These are phyloP conservation scores for Magnolia officinalis DNA, from an alignment of 164 flowering plant genomes.

Conservation along the genomic window DNA sequence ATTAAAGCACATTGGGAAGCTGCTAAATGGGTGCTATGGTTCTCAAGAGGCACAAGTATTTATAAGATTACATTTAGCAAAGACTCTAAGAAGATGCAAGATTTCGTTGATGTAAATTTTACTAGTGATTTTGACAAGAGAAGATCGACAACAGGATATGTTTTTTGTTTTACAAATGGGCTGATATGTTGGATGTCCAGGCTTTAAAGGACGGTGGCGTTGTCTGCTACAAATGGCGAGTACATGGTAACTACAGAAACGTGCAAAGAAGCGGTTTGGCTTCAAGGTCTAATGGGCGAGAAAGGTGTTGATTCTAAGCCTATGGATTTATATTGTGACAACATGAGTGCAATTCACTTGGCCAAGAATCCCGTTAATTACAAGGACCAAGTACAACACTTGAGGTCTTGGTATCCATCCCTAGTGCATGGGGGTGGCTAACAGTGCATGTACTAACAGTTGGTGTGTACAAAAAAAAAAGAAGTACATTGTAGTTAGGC, in stretches of 20 bases:
- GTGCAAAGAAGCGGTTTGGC: not conserved
- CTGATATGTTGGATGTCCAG: not conserved
- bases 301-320: not conserved
- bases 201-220: not conserved
- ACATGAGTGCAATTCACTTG: not conserved
- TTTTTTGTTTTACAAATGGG: not conserved
- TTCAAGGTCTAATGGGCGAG: constrained; percentile 1
- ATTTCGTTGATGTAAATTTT: not conserved
- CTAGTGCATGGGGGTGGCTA: too few species aligned
- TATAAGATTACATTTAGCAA: not conserved
- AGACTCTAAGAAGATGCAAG: not conserved
- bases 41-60: not conserved
- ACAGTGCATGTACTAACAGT: too few species aligned
- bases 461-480: too few species aligned
- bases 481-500: not conserved
- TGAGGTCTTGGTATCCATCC: too few species aligned
- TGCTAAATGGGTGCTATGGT: not conserved
- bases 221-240: not conserved
- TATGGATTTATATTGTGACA: not conserved
- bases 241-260: not conserved
- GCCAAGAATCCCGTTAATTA: not conserved
- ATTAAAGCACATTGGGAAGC: not conserved
- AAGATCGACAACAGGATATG: not conserved
- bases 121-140: not conserved
- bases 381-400: not conserved